phyloP scores from a whole-genome alignment of 164 flowering plant genomes.

The Kingdonia uniflora region DNA sequence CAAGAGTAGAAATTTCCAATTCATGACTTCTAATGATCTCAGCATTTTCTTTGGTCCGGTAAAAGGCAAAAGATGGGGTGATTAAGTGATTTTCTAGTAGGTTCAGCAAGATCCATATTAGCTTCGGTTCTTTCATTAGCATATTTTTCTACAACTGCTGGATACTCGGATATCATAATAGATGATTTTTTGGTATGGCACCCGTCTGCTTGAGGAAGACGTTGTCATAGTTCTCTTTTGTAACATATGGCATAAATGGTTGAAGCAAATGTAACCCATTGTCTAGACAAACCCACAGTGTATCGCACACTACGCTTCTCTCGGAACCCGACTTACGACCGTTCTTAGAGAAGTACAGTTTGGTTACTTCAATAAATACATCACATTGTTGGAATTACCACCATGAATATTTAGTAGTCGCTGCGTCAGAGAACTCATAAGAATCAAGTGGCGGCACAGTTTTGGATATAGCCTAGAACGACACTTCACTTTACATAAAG shows the following conservation, averaged over 20 bases:
- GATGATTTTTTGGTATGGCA: conserved; percentile 33
- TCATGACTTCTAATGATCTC: conserved; percentile 34
- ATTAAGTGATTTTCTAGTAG: conserved; percentile 55
- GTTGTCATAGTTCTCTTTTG: conserved; percentile 97
- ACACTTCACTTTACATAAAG: too few relatives aligned
- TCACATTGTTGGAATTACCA: conserved; percentile 94
- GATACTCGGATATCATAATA: conserved; percentile 75
- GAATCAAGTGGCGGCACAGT: conserved; percentile 53
- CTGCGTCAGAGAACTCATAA: conserved; percentile 80
- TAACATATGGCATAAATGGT: conserved; percentile 96
- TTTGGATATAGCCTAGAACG: conserved; percentile 64
- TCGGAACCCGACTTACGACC: conserved; percentile 36
- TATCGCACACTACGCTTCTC: conserved; percentile 47
- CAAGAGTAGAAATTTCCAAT: conserved; percentile 70
- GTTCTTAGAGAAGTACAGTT: conserved; percentile 61
- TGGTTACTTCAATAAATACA: conserved; percentile 83
- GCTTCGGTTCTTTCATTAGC: conserved; percentile 52
- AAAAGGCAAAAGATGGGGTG: conserved; percentile 59
- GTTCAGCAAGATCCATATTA: conserved; percentile 70
- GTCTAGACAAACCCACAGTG: conserved; percentile 86
- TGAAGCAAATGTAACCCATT: conserved; percentile 86
- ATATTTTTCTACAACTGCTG: conserved; percentile 63
- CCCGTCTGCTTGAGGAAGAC: conserved; percentile 62
- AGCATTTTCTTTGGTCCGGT: conserved; percentile 33
- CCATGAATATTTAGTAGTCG: conserved; percentile 73